phyloP scores from a whole-genome alignment of 768 basidiomycete species.

The Podaxis sp. region DNA sequence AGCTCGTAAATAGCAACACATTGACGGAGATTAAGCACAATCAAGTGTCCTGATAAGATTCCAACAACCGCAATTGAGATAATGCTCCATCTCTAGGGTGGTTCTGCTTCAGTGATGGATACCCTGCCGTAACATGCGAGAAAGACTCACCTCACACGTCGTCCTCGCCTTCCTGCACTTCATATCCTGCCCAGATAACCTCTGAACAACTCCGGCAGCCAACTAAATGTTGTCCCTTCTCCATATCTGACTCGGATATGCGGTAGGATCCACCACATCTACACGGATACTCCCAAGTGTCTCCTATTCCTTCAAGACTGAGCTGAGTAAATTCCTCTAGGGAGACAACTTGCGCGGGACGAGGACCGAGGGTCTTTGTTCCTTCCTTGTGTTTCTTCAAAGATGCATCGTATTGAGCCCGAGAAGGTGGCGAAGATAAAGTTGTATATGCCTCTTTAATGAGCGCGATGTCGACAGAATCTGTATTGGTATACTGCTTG shows the following conservation, averaged over 20 bases:
- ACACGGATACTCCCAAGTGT: slow-evolving; percentile 58
- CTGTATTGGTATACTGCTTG: neutral
- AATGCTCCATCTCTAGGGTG: neutral
- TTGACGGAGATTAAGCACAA: too few relatives aligned
- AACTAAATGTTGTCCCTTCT: slow-evolving; percentile 68
- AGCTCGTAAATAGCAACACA: neutral
- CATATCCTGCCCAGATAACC: slow-evolving; percentile 83
- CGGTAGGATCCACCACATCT: slow-evolving; percentile 71
- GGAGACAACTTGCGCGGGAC: slow-evolving; percentile 78
- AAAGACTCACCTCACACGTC: neutral
- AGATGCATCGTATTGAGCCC: slow-evolving; percentile 48
- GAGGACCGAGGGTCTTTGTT: slow-evolving; percentile 32
- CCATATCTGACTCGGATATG: slow-evolving; percentile 59
- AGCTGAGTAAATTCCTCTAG: slow-evolving; percentile 58
- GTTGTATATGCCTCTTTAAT: slow-evolving; percentile 69
- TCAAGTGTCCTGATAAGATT: too few relatives aligned
- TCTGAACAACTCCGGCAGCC: slow-evolving; percentile 79
- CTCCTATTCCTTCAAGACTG: slow-evolving; percentile 25
- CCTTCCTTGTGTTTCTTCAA: slow-evolving; percentile 17
- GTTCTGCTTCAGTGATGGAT: neutral
- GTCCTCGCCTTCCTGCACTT: slow-evolving; percentile 35
- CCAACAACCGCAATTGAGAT: too few relatives aligned
- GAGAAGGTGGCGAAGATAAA: slow-evolving; percentile 48
- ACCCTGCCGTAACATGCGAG: neutral
- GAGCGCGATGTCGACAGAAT: slow-evolving; percentile 46